phyloP scores from a whole-genome alignment of 805 yeast genomes.

The Barnettozyma sp. region DNA sequence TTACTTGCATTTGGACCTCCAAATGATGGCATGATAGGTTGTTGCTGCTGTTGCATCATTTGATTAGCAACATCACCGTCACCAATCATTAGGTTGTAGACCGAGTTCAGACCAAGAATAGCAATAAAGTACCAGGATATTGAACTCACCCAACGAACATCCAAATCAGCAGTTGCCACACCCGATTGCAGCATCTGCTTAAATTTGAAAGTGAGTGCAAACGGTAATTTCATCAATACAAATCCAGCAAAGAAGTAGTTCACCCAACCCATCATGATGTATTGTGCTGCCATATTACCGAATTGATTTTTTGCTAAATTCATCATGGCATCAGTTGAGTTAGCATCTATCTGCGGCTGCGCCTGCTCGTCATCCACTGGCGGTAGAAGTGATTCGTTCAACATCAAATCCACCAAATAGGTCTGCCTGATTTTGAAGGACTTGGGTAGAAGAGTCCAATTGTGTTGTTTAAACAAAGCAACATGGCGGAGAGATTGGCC shows the following conservation, averaged over 20 bases:
- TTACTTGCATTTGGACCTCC: constrained; percentile 2
- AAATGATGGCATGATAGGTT: constrained; percentile 6
- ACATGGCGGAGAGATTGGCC: constrained; percentile 58
- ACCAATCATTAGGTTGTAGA: constrained; percentile 63
- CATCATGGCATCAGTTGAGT: constrained; percentile 63
- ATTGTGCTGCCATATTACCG: constrained; percentile 84
- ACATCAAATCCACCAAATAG: constrained; percentile 40
- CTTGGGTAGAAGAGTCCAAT: constrained; percentile 40
- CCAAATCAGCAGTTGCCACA: constrained; percentile 74
- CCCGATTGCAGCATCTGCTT: constrained; percentile 91
- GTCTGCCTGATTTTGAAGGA: constrained; percentile 50
- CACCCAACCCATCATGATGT: constrained; percentile 94
- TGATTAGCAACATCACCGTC: constrained; percentile 40
- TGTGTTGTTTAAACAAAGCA: constrained; percentile 48
- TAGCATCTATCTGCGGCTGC: constrained; percentile 68
- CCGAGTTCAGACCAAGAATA: constrained; percentile 73
- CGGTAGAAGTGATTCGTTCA: constrained; percentile 49
- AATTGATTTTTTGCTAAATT: constrained; percentile 75
- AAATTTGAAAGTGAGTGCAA: constrained; percentile 83
- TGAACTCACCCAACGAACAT: constrained; percentile 87
- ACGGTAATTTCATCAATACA: constrained; percentile 81
- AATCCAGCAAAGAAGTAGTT: constrained; percentile 90
- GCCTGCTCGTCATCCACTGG: constrained; percentile 33
- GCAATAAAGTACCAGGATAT: constrained; percentile 95
- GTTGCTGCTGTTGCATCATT: constrained; percentile 35